Base-by-base conservation (phyloP, 139 green algal genomes). In the Zygnema circumcarinatum region DNA sequence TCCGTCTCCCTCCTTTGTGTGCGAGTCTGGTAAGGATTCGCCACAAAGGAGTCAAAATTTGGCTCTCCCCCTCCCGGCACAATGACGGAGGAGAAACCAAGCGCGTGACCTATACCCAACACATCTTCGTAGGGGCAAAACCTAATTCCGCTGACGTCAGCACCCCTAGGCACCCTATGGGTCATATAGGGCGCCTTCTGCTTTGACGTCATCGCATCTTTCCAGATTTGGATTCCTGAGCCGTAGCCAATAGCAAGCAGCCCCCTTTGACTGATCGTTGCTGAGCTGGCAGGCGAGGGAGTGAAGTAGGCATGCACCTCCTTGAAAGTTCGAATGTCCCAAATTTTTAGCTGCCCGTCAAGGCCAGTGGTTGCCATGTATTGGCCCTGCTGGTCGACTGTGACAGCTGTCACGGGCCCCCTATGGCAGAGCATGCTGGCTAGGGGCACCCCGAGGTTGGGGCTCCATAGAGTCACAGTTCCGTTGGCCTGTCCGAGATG, bases 81-180 rank as follows among this genome's bases (percentile, higher is more conserved):
- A n/a, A 99, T 91, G 74, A 99, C 92, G 35, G 92, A 91, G 1
- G 84, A 83, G 22, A 91, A 76, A 3, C 88, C 91, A 1, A 29
- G 91, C 1, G 81, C 83, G 86, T 98, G 94, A 1, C 97, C 96
- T 1, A 94, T 89, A 1, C 85, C 95, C 86, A 99, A 80, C 41
- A 98, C 93, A 85, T 99, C 97, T 91, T 99, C 97, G 87, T 98
- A 98, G 0, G 97, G 97, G 80, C 94, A 97, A 90, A 99, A 99
- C 1, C 67, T 39, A 21, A 98, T 33, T 68, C 92, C 80, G 38
- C 79, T 33, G 20, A 93, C n/a, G 1, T 35, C 83, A 7, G 1
- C 7, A 33, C 68, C 22, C n/a, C 67, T 7, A 11, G 22, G 1
- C 11, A 87, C 36, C 42, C 72, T 31, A 29, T 86, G 74, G 40